phyloP scores from a whole-genome alignment of 1,284 basidiomycete species.

The Volvariella surrecta region DNA sequence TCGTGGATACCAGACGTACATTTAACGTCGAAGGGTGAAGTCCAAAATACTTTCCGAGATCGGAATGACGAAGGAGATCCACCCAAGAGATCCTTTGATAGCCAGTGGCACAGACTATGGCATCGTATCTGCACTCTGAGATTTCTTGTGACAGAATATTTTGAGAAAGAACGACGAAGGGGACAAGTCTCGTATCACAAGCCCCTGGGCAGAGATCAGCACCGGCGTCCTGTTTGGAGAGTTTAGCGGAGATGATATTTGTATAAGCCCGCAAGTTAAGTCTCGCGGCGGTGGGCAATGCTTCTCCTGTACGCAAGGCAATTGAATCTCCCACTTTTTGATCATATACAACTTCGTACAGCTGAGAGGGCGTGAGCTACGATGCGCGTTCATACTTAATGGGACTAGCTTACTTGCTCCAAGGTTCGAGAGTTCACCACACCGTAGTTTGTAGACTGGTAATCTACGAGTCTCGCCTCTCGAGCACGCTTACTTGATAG shows the following conservation, averaged over 20 bases:
- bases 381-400: not conserved
- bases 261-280: conserved; percentile 33
- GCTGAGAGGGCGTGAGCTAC: conserved; percentile 18
- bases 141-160: conserved; percentile 25
- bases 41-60: conserved; percentile 34
- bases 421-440: conserved; percentile 44
- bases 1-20: conserved; percentile 18
- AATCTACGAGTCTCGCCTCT: conserved; percentile 31
- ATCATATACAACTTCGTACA: conserved; percentile 48
- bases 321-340: conserved; percentile 42
- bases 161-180: conserved; percentile 28
- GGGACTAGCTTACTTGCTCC: conserved; percentile 25
- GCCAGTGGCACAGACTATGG: conserved; percentile 48
- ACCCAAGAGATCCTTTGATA: conserved; percentile 46
- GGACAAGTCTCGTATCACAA: conserved; percentile 8
- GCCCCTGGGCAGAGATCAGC: conserved; percentile 14
- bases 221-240: conserved; percentile 2
- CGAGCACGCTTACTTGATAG: conserved; percentile 28
- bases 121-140: conserved; percentile 33
- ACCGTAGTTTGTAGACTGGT: conserved; percentile 47
- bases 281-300: conserved; percentile 14
- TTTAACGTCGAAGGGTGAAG: conserved; percentile 19
- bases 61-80: conserved; percentile 34
- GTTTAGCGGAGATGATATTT: conserved; percentile 24
- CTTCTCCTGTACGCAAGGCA: conserved; percentile 21